These are phyloP conservation scores for Raddia distichophylla DNA, from an alignment of 176 grass and related monocot genomes.

Conservation along the genomic window DNA sequence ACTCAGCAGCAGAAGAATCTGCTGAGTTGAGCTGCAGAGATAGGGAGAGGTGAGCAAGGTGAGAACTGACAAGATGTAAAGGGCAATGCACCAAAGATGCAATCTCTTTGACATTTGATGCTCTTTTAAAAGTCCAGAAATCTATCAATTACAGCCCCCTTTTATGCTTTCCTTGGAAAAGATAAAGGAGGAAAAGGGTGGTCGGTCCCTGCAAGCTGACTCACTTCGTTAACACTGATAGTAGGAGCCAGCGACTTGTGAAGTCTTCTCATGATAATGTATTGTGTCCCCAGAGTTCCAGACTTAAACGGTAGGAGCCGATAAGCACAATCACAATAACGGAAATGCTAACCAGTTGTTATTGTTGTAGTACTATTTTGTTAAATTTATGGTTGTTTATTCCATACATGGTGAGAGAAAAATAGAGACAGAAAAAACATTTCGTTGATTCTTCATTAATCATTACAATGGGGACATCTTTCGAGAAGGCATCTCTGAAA, in stretches of 20 bases:
- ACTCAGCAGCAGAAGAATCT: constrained; percentile 30
- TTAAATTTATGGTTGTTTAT: too few species aligned
- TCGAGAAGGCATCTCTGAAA: too few species aligned
- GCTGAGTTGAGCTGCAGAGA: neutral
- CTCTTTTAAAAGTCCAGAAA: constrained; percentile 35
- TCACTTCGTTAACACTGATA: constrained; percentile 5
- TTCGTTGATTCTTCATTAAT: too few species aligned
- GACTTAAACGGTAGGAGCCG: neutral
- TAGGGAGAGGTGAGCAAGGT: neutral
- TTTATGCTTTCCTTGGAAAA: constrained; percentile 10
- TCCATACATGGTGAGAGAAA: too few species aligned
- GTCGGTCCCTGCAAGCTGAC: constrained; percentile 3
- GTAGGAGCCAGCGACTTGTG: neutral
- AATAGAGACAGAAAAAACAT: too few species aligned
- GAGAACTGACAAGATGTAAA: constrained; percentile 14
- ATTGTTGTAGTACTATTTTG: too few species aligned
- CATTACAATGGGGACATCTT: too few species aligned
- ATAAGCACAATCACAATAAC: neutral
- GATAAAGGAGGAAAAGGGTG: neutral
- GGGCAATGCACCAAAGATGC: neutral
- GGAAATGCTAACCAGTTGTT: neutral
- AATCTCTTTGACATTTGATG: constrained; percentile 34
- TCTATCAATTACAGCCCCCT: neutral
- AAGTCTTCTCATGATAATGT: neutral
- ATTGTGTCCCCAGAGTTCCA: neutral